These are phyloP conservation scores for Populus ilicifolia DNA, from an alignment of 345 rosid genomes.

Conservation along the genomic window DNA sequence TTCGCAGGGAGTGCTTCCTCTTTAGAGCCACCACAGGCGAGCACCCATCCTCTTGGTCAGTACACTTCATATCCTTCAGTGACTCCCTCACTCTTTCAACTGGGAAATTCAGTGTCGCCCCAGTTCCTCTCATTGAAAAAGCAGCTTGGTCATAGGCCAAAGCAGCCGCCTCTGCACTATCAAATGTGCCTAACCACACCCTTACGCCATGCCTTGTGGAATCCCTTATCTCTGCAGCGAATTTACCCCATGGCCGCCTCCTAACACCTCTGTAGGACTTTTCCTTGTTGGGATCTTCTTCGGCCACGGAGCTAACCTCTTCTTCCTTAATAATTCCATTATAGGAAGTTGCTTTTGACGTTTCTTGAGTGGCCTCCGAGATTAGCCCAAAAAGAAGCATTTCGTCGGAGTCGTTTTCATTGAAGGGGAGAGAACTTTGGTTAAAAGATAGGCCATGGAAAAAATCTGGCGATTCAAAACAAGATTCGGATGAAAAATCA, in stretches of 20 bases:
- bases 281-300: conserved; percentile 30
- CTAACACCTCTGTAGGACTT: conserved; percentile 67
- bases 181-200: conserved; percentile 75
- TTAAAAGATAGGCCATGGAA: conserved; percentile 27
- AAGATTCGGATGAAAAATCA: conserved; percentile 55
- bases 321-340: conserved; percentile 35
- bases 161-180: conserved; percentile 74
- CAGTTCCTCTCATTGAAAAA: conserved; percentile 57
- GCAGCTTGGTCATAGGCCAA: conserved; percentile 75
- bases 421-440: conserved; percentile 59
- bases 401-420: conserved; percentile 90
- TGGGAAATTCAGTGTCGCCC: conserved; percentile 58
- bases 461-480: conserved; percentile 47
- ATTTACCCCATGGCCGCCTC: conserved; percentile 79
- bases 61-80: conserved; percentile 49
- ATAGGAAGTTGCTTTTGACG: conserved; percentile 11
- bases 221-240: conserved; percentile 76
- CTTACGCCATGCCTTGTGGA: conserved; percentile 57
- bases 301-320: conserved; percentile 41
- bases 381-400: conserved; percentile 75
- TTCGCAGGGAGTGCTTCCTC: conserved; percentile 69
- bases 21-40: conserved; percentile 89
- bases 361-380: conserved; percentile 38
- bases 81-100: conserved; percentile 68
- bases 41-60: conserved; percentile 48